Conservation (phyloP, 305 asterid species). For the Fraxinus paxiana region DNA sequence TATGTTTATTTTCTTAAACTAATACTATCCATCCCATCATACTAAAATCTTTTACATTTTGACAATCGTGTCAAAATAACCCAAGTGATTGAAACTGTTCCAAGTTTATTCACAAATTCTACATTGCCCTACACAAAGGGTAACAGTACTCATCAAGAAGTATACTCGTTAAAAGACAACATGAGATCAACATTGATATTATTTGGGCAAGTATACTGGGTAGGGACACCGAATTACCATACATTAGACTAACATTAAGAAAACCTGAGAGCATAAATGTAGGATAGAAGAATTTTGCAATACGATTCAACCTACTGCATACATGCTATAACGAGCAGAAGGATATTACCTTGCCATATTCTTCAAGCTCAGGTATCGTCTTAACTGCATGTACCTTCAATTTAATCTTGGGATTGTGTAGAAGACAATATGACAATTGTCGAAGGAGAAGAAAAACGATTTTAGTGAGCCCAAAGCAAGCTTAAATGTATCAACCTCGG, state of each 20-base stretch:
- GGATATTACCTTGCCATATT: neutral
- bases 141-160: neutral
- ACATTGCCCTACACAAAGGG: neutral
- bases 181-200: neutral
- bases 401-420: neutral
- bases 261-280: neutral
- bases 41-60: neutral
- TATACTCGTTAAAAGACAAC: neutral
- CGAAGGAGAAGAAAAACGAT: neutral
- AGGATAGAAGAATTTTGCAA: neutral
- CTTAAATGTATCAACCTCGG: slow-evolving; percentile 18
- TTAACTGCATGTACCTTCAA: neutral
- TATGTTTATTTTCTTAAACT: neutral
- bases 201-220: neutral
- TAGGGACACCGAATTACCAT: neutral
- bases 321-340: neutral
- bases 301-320: neutral
- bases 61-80: neutral
- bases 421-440: neutral
- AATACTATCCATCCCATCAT: neutral
- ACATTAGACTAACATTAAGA: neutral
- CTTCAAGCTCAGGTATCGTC: neutral
- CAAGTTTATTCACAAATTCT: neutral
- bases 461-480: neutral
- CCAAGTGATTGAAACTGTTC: neutral